phyloP scores from a whole-genome alignment of 1,139 yeast species.

The Kodamaea fungicola region DNA sequence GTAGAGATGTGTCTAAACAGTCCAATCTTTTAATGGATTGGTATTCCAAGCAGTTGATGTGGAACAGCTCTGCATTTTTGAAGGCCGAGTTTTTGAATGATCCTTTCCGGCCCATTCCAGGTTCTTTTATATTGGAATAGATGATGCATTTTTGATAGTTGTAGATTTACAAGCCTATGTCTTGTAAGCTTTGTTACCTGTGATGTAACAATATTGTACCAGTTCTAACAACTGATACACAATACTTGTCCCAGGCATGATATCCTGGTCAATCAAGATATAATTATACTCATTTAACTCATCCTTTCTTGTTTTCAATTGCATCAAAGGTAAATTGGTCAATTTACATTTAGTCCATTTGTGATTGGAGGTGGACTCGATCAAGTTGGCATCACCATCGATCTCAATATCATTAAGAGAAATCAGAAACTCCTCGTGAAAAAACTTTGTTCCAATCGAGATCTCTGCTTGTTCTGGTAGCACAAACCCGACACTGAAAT shows the following conservation, averaged over 20 bases:
- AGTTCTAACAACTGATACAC: conserved; percentile 15
- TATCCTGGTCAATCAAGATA: conserved; percentile 13
- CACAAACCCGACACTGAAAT: conserved; percentile 3
- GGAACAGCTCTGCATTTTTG: conserved; percentile 19
- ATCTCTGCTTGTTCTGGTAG: conserved; percentile 20
- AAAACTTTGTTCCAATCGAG: conserved; percentile 24
- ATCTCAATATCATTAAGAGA: conserved; percentile 11
- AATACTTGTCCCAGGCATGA: conserved; percentile 13
- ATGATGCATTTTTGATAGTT: not conserved
- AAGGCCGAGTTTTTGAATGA: conserved; percentile 17
- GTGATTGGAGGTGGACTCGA: conserved; percentile 30
- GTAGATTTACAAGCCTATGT: too few species aligned
- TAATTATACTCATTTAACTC: conserved; percentile 33
- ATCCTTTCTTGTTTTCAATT: conserved; percentile 31
- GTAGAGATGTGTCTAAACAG: conserved; percentile 1
- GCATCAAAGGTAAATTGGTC: conserved; percentile 37
- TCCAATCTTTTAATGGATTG: conserved; percentile 24
- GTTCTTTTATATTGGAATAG: conserved; percentile 13
- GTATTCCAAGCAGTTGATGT: conserved; percentile 31
- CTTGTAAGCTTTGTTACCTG: conserved; percentile 27
- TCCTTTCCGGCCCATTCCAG: conserved; percentile 18
- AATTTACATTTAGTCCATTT: conserved; percentile 38
- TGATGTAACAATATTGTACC: conserved; percentile 29
- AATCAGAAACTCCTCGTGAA: conserved; percentile 25
- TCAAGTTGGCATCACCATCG: conserved; percentile 14